phyloP scores from a whole-genome alignment of 2,329 filamentous ascomycete genomes.

The Cladophialophora yegresii region DNA sequence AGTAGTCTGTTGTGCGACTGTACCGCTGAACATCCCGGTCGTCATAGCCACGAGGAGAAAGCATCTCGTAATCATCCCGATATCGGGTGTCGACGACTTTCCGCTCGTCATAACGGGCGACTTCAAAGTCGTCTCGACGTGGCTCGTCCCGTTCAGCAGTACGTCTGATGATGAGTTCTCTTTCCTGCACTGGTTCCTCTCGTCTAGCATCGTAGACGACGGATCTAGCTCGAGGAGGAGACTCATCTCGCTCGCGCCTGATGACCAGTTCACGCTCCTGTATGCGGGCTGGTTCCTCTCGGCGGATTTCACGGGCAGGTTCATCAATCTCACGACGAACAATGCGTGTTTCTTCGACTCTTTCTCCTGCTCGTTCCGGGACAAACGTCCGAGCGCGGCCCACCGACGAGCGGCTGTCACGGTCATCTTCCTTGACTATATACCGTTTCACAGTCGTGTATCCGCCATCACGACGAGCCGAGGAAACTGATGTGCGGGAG shows the following conservation, averaged over 20 bases:
- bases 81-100: constrained; percentile 45
- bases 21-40: constrained; percentile 52
- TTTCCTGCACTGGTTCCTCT: constrained; percentile 42
- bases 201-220: constrained; percentile 42
- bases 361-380: constrained; percentile 41
- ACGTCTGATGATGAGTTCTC: constrained; percentile 50
- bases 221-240: constrained; percentile 31
- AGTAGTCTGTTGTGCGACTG: constrained; percentile 57
- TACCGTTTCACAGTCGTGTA: constrained; percentile 64
- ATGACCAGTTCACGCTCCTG: constrained; percentile 34
- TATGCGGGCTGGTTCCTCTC: constrained; percentile 30
- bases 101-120: constrained; percentile 42
- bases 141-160: constrained; percentile 53
- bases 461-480: constrained; percentile 44
- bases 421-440: constrained; percentile 46
- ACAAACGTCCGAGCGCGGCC: constrained; percentile 43
- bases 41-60: constrained; percentile 41
- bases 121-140: constrained; percentile 49
- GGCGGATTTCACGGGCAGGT: constrained; percentile 39
- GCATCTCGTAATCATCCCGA: constrained; percentile 49
- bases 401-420: constrained; percentile 43
- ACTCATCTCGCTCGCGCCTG: constrained; percentile 30
- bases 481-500: constrained; percentile 35
- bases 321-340: constrained; percentile 44
- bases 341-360: constrained; percentile 52